Evolutionary conservation across 495 filamentous ascomycete genomes (phyloP).

Genomic region (Neurospora sublineolata): DNA sequence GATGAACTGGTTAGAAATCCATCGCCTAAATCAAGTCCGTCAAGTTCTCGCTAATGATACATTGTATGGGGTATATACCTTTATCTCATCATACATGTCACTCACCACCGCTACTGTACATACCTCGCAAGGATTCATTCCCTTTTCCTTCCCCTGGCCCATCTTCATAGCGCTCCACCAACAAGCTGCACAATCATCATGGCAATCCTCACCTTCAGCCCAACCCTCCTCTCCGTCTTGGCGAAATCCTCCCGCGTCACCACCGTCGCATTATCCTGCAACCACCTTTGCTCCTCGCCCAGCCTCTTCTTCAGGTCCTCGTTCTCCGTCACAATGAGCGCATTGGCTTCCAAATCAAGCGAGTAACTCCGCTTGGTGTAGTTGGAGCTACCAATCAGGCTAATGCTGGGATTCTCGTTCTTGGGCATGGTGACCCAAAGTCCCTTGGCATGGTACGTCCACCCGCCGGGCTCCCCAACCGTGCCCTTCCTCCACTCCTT

Average conservation of each 20-base stretch:
- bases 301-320: slow-evolving; percentile 58
- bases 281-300: slow-evolving; percentile 64
- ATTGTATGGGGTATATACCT: slow-evolving; percentile 8
- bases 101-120: background rate
- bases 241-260: slow-evolving; percentile 67
- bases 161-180: slow-evolving; percentile 51
- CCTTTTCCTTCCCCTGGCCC: background rate
- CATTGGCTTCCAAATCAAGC: slow-evolving; percentile 80
- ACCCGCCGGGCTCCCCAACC: slow-evolving; percentile 67
- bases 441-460: slow-evolving; percentile 98
- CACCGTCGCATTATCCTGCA: slow-evolving; percentile 57
- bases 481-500: slow-evolving; percentile 83
- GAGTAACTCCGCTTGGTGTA: slow-evolving; percentile 91
- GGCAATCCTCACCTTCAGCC: slow-evolving; percentile 72
- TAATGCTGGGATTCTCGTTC: slow-evolving; percentile 54
- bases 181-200: slow-evolving; percentile 79
- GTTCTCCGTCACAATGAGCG: slow-evolving; percentile 72
- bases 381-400: slow-evolving; percentile 81
- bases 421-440: slow-evolving; percentile 75
- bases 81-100: slow-evolving; percentile 1
- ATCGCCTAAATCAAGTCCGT: background rate
- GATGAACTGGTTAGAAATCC: background rate
- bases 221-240: slow-evolving; percentile 68
- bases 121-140: background rate
- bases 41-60: background rate